phyloP scores from a whole-genome alignment of 2,329 filamentous ascomycete species.

The Cordyceps farinosa region DNA sequence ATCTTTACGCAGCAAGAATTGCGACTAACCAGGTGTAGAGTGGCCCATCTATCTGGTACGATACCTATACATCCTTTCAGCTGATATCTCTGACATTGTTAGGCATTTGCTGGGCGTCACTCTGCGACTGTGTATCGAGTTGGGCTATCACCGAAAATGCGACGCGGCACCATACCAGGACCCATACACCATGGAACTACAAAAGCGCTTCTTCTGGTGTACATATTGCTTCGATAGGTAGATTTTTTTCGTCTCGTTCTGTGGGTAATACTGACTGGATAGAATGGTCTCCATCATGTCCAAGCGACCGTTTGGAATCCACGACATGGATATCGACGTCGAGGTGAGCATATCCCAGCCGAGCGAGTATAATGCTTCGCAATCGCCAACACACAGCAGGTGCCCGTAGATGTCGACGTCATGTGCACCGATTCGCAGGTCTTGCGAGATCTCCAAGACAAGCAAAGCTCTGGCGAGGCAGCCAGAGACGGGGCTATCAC shows the following conservation, averaged over 20 bases:
- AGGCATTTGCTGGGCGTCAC: conserved; percentile 10
- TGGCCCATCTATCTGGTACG: conserved; percentile 13
- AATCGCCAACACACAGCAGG: not conserved
- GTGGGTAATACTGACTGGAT: not conserved
- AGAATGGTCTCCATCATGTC: conserved; percentile 14
- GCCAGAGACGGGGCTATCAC: not conserved
- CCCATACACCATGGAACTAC: conserved; percentile 8
- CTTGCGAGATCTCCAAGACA: not conserved
- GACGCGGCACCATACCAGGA: not conserved
- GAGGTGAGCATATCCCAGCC: not conserved
- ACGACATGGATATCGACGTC: conserved; percentile 13
- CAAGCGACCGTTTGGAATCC: conserved; percentile 12
- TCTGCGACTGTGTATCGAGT: conserved; percentile 8
- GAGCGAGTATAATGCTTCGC: too few relatives aligned
- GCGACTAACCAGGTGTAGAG: not conserved
- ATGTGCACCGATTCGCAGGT: conserved; percentile 1
- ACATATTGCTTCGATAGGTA: conserved; percentile 15
- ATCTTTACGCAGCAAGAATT: not conserved
- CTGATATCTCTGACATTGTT: not conserved
- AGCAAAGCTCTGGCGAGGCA: not conserved
- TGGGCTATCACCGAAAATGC: conserved; percentile 11
- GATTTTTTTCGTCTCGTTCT: not conserved
- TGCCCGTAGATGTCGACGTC: conserved; percentile 2
- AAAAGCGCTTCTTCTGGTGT: conserved; percentile 15
- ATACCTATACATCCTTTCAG: not conserved